A percentile compares a stretch with the other conserved stretches of the same genome.
phyloP scores from a whole-genome alignment of 2,329 filamentous ascomycete species.

The Sclerotinia trifoliorum region DNA sequence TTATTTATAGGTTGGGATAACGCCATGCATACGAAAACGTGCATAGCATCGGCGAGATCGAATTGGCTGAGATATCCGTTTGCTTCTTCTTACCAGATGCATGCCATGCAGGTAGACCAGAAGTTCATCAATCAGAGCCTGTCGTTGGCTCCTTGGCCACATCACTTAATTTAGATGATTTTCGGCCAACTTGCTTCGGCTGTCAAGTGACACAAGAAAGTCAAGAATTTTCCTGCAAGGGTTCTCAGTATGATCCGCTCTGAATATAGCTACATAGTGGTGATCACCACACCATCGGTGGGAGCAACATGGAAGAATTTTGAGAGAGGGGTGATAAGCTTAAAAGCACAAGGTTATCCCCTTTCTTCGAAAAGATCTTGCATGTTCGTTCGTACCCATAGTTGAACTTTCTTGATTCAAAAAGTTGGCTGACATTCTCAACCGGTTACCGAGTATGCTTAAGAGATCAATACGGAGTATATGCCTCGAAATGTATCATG shows the following conservation, averaged over 20 bases:
- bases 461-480: neutral
- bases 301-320: neutral
- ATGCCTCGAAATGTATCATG: neutral
- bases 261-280: neutral
- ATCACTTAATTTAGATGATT: neutral
- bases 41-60: neutral
- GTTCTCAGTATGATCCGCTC: neutral
- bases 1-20: constrained; percentile 4
- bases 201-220: constrained; percentile 5
- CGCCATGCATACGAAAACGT: neutral
- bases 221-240: neutral
- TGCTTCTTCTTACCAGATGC: constrained; percentile 11
- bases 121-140: neutral
- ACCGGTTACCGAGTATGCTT: neutral
- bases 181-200: neutral
- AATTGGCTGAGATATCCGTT: constrained; percentile 12
- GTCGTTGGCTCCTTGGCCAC: neutral
- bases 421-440: neutral
- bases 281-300: neutral
- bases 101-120: neutral
- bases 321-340: neutral
- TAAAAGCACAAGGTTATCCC: neutral
- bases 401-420: neutral
- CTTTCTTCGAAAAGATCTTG: neutral
- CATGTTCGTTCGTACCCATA: neutral